Percentiles rank a stretch among this genome's conserved stretches.
phyloP scores from a whole-genome alignment of 2,329 filamentous ascomycete species.

The Sphaerulina musiva region DNA sequence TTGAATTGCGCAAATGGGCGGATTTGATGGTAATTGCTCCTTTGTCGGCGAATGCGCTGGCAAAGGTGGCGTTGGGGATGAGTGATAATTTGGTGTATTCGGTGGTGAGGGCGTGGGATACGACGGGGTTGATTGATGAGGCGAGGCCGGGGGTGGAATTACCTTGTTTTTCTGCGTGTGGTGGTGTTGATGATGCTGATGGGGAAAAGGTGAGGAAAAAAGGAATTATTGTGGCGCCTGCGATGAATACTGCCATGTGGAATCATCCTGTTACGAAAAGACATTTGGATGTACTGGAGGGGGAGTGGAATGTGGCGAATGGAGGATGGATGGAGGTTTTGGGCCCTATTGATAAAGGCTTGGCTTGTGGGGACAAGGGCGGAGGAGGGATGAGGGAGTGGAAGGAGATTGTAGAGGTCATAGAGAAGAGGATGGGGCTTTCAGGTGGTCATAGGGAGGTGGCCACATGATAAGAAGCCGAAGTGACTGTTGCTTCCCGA shows the following conservation, averaged over 20 bases:
- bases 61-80: constrained; percentile 73
- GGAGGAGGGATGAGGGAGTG: constrained; percentile 78
- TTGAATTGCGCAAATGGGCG: constrained; percentile 78
- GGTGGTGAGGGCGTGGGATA: constrained; percentile 84
- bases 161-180: constrained; percentile 11
- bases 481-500: neutral
- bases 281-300: constrained; percentile 62
- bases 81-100: constrained; percentile 67
- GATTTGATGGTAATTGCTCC: constrained; percentile 75
- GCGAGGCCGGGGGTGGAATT: constrained; percentile 23
- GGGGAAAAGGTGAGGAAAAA: constrained; percentile 43
- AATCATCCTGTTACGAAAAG: constrained; percentile 70
- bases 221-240: constrained; percentile 67
- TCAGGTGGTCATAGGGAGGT: neutral
- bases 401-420: constrained; percentile 62
- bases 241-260: constrained; percentile 93
- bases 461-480: neutral
- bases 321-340: constrained; percentile 61
- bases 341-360: constrained; percentile 63
- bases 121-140: constrained; percentile 52
- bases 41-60: constrained; percentile 75
- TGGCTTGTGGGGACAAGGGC: constrained; percentile 81
- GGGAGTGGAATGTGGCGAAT: constrained; percentile 61
- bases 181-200: neutral
- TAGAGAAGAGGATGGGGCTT: constrained; percentile 45